Evolutionary conservation across 345 rosid species (phyloP).

Genomic region (Hevea brasiliensis): DNA sequence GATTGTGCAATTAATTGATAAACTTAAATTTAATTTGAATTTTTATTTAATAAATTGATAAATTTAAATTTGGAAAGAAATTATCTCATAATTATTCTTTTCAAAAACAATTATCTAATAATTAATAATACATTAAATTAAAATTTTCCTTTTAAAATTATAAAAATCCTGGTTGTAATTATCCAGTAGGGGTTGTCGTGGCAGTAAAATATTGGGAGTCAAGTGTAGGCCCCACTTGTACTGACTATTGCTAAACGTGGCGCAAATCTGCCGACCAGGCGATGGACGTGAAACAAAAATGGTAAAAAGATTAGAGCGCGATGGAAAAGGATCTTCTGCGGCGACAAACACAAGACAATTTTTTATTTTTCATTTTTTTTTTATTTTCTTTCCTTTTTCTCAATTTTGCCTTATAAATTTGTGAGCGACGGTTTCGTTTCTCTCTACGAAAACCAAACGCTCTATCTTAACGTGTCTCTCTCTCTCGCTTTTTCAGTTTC

Average conservation of each 20-base stretch:
- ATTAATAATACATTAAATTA: too few relatives aligned
- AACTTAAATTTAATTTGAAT: too few relatives aligned
- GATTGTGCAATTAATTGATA: too few relatives aligned
- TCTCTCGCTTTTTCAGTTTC: conserved; percentile 1
- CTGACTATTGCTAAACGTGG: conserved; percentile 30
- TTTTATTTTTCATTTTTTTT: not conserved
- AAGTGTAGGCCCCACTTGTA: conserved; percentile 12
- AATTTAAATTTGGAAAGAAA: too few relatives aligned
- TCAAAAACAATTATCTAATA: too few relatives aligned
- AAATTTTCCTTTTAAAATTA: too few relatives aligned
- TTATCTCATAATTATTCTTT: too few relatives aligned
- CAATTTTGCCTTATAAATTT: conserved; percentile 15
- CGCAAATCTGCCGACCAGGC: conserved; percentile 15
- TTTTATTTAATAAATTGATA: too few relatives aligned
- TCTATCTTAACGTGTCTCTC: conserved; percentile 42
- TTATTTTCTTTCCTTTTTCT: too few relatives aligned
- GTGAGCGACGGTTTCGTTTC: conserved; percentile 7
- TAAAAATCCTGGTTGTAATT: too few relatives aligned
- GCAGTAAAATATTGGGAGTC: conserved; percentile 34
- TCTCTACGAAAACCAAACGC: not conserved
- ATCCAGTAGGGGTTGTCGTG: conserved; percentile 38
- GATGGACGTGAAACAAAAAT: conserved; percentile 5
- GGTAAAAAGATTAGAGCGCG: not conserved
- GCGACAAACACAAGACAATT: not conserved
- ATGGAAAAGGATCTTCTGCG: not conserved